A percentile compares a stretch with the other conserved stretches of the same genome.
These are phyloP conservation scores for Talaromyces verruculosus DNA, from an alignment of 2,329 filamentous ascomycete species.

Conservation along the genomic window DNA sequence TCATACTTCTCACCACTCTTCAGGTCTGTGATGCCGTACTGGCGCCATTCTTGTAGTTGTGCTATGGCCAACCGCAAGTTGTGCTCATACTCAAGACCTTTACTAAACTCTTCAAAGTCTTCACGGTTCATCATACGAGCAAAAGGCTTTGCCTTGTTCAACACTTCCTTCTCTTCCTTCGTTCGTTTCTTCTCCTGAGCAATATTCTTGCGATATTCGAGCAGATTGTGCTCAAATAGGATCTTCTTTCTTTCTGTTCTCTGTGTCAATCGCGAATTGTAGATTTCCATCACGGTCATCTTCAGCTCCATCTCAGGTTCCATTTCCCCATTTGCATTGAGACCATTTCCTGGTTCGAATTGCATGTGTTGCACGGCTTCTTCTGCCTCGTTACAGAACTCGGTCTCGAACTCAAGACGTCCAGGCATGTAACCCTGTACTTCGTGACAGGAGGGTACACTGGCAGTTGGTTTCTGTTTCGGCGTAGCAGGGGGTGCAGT, in stretches of 20 bases:
- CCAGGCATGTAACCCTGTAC: conserved; percentile 99
- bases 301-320: conserved; percentile 98
- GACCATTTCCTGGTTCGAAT: conserved; percentile 91
- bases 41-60: conserved; percentile 92
- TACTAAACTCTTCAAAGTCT: conserved; percentile 83
- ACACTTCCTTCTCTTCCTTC: conserved; percentile 87
- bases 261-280: conserved; percentile 86
- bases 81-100: conserved; percentile 84
- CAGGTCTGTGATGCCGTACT: conserved; percentile 78
- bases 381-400: conserved; percentile 96
- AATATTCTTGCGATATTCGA: conserved; percentile 91
- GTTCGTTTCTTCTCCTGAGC: conserved; percentile 90
- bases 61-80: conserved; percentile 85
- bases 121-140: conserved; percentile 93
- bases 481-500: conserved; percentile 78
- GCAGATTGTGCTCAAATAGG: conserved; percentile 88
- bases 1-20: conserved; percentile 90
- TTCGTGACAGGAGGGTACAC: conserved; percentile 93
- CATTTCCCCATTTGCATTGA: conserved; percentile 82
- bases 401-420: conserved; percentile 93
- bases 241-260: conserved; percentile 94
- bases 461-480: conserved; percentile 93
- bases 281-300: conserved; percentile 97
- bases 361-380: conserved; percentile 98
- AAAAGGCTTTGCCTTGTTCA: conserved; percentile 94